Evolutionary conservation across 257 asterid genomes (phyloP), one percentile per base, ranked within the genome.

Genomic region (Plantago ovata): DNA sequence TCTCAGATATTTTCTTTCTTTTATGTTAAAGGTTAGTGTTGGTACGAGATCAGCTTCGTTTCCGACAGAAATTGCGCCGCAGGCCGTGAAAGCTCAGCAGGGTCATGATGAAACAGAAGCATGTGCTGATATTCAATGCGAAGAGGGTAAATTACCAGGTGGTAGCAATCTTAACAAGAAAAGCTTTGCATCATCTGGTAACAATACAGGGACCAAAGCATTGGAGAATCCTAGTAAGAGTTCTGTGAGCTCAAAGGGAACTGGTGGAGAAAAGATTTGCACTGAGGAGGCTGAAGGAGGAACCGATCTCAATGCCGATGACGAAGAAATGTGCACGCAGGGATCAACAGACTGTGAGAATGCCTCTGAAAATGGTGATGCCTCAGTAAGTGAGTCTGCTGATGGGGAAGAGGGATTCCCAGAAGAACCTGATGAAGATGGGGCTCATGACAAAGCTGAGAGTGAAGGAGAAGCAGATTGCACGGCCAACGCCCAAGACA

Each of bases 381-480:
- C 67, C 74, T 89, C 91, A 28, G 89, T 71, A 59, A 81, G 86
- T 58, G 95, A 86, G 64, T 86, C 95, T 36, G 89, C 89, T 58
- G 86, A 82, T 74, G 84, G 79, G 44, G 94, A 83, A 70, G 91
- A 84, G 65, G 49, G 76, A 75, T 82, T 87, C 48, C 85, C 78
- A 38, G 86, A 80, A 69, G 89, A 78, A 45, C 84, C 76, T 28
- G 84, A 69, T 66, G 93, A 79, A 65, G 88, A 81, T 62, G 83
- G 76, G 60, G 83, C 64, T 71, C 77, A 53, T 55, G 60, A 70
- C 79, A 86, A 82, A 79, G 85, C 68, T 11, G 94, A 79, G 72
- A 93, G 87, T 75, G 97, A 88, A 74, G 90, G 79, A 21, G 96
- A 85, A 74, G 93, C 77, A 14, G 94, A 83, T 41, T 86, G 62